Evolutionary conservation across 768 basidiomycete species (phyloP).

Genomic region (Boletus rubescentipes): DNA sequence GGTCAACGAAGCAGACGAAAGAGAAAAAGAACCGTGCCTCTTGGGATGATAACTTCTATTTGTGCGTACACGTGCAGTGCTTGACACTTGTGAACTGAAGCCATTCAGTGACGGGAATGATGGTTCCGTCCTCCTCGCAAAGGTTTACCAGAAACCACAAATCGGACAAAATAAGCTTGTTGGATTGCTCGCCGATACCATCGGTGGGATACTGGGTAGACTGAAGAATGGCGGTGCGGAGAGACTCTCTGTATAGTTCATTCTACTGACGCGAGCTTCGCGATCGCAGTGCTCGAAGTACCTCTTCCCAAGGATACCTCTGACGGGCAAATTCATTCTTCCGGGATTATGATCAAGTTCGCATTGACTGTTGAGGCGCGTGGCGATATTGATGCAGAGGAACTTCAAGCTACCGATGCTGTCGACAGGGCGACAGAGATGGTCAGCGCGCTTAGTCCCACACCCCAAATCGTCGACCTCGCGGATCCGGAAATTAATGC

Average conservation of each 20-base stretch:
- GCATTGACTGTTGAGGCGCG: not conserved
- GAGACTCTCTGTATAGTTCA: not conserved
- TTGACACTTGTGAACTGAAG: not conserved
- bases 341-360: conserved; percentile 16
- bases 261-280: not conserved
- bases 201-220: conserved; percentile 10
- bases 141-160: conserved; percentile 10
- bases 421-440: conserved; percentile 4
- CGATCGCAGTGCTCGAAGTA: conserved; percentile 15
- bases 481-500: not conserved
- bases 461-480: not conserved
- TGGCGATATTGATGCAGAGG: not conserved
- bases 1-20: conserved; percentile 13
- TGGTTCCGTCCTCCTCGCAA: conserved; percentile 7
- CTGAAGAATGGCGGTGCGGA: conserved; percentile 15
- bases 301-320: not conserved
- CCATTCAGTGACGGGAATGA: conserved; percentile 15
- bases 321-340: not conserved
- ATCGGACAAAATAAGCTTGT: conserved; percentile 10
- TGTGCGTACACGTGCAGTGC: conserved; percentile 7
- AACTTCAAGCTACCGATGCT: conserved; percentile 16
- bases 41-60: conserved; percentile 18
- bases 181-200: conserved; percentile 9
- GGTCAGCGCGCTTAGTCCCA: not conserved
- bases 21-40: conserved; percentile 6